Base-by-base conservation (phyloP, 1,284 basidiomycete species). In the Melanopsichium pennsylvanicum region DNA sequence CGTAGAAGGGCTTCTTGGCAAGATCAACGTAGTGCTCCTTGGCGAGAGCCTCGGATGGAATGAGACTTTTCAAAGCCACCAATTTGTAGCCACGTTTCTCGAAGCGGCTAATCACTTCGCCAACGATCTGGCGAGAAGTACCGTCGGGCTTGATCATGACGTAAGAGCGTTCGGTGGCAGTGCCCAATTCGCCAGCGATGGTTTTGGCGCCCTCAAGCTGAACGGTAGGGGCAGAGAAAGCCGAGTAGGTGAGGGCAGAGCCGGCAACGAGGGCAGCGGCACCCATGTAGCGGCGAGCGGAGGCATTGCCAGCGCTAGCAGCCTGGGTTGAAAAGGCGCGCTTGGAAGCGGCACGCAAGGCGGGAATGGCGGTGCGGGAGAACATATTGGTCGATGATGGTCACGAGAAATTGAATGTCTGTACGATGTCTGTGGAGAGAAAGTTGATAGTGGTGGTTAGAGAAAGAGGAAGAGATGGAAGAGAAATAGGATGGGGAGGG, bases 131-230 rank as follows among this genome's bases (percentile, higher is more conserved):
- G 37, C 76, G 70, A 23, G 72, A 71, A 38, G 49, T 49, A 26
- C 73, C 76, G 63, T 79, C 76, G 26, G 76, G 76, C 68, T 79
- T 75, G 50, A 83, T 82, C 83, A 84, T 84, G 74, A 84, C 76
- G 69, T 83, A 84, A 44, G 82, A 82, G 49, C 81, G 75, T 76
- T 84, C 83, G 29, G 78, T 71, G 34, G 72, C 73, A 31, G 82
- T 84, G 23, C 81, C 80, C 71, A 82, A 81, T 72, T 83, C 82
- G 35, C 83, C 83, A n/a, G 83, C 82, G 49, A 83, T 82, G 57
- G 82, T 83, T 73, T 79, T 80, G 36, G 79, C 60, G 37, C 81
- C 82, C 59, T 83, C 83, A 50, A 83, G 79, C 46, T 70, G 68
- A 32, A 73, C 48, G 10, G 57, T 29, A 31, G 60, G 55, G 34